These are phyloP conservation scores for Pestalotiopsis sp. DNA, from an alignment of 2,329 filamentous ascomycete genomes.

Conservation along the genomic window DNA sequence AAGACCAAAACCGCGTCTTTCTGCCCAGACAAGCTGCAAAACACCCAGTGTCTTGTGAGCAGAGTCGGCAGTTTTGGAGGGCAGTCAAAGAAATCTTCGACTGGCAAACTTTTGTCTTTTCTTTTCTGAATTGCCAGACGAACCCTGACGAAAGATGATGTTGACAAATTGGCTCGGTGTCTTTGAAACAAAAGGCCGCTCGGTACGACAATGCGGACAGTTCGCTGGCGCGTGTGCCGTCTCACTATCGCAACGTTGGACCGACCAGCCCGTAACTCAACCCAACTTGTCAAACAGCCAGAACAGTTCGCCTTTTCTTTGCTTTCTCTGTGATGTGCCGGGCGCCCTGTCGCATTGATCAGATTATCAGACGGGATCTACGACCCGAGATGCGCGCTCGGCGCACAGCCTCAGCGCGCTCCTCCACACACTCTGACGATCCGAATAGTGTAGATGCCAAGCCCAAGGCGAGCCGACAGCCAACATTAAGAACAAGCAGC, in stretches of 20 bases:
- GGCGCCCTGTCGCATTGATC: constrained; percentile 4
- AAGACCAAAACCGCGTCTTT: no score
- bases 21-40: no score
- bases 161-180: not conserved
- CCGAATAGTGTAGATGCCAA: not conserved
- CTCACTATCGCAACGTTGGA: not conserved
- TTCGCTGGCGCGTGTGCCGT: not conserved
- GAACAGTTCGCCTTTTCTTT: not conserved
- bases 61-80: no score
- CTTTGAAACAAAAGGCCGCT: not conserved
- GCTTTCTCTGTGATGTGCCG: not conserved
- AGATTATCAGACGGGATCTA: constrained; percentile 11
- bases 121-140: no score
- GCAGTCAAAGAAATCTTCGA: no score
- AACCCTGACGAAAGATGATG: no score
- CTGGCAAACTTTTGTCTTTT: no score
- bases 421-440: not conserved
- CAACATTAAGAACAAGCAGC: no score
- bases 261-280: not conserved
- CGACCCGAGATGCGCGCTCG: not conserved
- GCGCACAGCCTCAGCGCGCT: not conserved
- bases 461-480: no score
- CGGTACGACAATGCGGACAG: not conserved
- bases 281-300: not conserved
- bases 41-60: no score